These are phyloP conservation scores for Curvularia eragrostidis DNA, from an alignment of 2,329 filamentous ascomycete species.

Conservation along the genomic window DNA sequence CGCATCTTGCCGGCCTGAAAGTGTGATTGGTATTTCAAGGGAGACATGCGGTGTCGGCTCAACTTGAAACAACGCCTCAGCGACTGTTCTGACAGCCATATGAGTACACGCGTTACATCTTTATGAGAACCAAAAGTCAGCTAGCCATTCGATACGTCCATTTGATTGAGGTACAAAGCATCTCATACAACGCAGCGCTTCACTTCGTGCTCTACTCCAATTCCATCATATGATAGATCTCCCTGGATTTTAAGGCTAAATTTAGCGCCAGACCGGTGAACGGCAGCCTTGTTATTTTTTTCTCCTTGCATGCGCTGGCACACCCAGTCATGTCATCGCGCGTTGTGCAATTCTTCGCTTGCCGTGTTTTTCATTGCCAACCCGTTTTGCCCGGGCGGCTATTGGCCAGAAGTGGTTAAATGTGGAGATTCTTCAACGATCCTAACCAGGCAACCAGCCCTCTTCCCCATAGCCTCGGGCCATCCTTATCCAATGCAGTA, in stretches of 20 bases:
- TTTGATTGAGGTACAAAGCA: not conserved
- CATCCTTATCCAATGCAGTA: not conserved
- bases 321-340: not conserved
- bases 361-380: not conserved
- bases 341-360: not conserved
- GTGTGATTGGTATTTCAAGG: not conserved
- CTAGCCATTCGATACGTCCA: not conserved
- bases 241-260: not conserved
- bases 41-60: not conserved
- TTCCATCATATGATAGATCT: not conserved
- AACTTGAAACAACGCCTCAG: not conserved
- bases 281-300: not conserved
- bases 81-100: not conserved
- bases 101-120: not conserved
- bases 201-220: not conserved
- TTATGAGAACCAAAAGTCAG: not conserved
- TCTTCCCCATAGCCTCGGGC: not conserved
- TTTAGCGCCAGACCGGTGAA: not conserved
- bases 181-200: not conserved
- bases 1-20: slow-evolving; percentile 21
- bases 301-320: not conserved
- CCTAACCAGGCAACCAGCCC: slow-evolving; percentile 1
- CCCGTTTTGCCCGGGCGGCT: too few relatives aligned
- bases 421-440: not conserved
- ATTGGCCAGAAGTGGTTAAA: not conserved